Evolutionary conservation across 768 basidiomycete species (phyloP).

Genomic region (Chiua virens): DNA sequence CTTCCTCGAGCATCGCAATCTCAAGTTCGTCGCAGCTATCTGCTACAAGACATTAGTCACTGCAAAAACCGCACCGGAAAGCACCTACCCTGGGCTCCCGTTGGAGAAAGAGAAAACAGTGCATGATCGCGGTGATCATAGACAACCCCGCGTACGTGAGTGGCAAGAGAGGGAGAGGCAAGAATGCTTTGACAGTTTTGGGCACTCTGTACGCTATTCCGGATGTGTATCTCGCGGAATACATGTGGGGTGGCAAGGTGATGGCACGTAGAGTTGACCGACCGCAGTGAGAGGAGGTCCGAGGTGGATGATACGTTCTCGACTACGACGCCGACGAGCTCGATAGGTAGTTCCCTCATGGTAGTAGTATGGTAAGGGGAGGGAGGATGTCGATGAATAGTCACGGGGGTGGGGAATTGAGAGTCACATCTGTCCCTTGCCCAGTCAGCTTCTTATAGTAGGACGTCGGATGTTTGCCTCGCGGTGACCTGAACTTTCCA

Average conservation of each 20-base stretch:
- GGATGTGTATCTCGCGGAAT: slow-evolving; percentile 24
- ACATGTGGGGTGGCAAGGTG: slow-evolving; percentile 25
- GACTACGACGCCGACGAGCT: slow-evolving; percentile 26
- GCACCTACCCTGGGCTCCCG: slow-evolving; percentile 11
- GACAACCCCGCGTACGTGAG: slow-evolving; percentile 27
- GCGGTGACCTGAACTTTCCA: no score
- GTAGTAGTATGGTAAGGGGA: no score
- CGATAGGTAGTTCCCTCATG: slow-evolving; percentile 29
- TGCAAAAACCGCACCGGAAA: no score
- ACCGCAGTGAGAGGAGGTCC: slow-evolving; percentile 30
- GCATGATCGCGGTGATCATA: slow-evolving; percentile 30
- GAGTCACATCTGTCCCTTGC: no score
- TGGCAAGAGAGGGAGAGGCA: slow-evolving; percentile 19
- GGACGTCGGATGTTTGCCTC: no score
- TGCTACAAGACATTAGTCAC: slow-evolving; percentile 3
- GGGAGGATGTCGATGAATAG: no score
- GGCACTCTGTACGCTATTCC: slow-evolving; percentile 27
- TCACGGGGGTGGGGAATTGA: no score
- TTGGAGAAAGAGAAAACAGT: slow-evolving; percentile 22
- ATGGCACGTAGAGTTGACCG: slow-evolving; percentile 26
- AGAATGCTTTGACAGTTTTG: slow-evolving; percentile 25
- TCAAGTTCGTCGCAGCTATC: slow-evolving; percentile 24
- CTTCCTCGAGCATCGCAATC: slow-evolving; percentile 32
- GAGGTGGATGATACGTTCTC: slow-evolving; percentile 22
- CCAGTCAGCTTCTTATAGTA: no score